Evolutionary conservation across 225 moss, liverwort and hornwort genomes (phyloP).

Genomic region (Asterella californica): DNA sequence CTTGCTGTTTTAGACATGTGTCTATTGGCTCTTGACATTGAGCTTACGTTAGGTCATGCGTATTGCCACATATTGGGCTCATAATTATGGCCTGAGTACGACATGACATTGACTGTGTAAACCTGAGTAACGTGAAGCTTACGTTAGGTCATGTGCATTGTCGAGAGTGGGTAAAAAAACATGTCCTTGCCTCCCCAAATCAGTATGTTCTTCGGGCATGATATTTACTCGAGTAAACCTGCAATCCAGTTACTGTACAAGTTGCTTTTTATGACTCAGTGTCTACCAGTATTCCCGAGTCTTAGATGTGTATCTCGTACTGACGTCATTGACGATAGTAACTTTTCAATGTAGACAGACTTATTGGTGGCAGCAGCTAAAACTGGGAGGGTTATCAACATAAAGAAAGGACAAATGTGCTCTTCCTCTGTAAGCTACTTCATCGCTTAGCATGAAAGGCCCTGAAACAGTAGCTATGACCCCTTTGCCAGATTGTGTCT

Average conservation of each 20-base stretch:
- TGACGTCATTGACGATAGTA: not conserved
- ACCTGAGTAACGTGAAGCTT: not conserved
- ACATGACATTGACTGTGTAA: too few species aligned
- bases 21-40: not conserved
- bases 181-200: not conserved
- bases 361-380: slow-evolving; percentile 80
- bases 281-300: not conserved
- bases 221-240: not conserved
- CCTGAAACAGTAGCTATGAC: not conserved
- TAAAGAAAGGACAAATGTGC: slow-evolving; percentile 97
- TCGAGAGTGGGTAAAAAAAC: not conserved
- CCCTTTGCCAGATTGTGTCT: not conserved
- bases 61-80: too few species aligned
- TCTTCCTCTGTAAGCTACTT: slow-evolving; percentile 54
- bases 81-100: too few species aligned
- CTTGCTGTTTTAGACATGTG: not conserved
- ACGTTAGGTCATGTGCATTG: not conserved
- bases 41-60: not conserved
- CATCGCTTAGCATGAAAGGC: not conserved
- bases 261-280: not conserved
- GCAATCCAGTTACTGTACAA: not conserved
- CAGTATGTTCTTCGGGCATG: too few species aligned
- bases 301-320: not conserved
- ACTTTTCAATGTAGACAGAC: slow-evolving; percentile 53
- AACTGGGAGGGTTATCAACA: slow-evolving; percentile 81